phyloP scores from a whole-genome alignment of 768 basidiomycete species.

The Mycena metata region DNA sequence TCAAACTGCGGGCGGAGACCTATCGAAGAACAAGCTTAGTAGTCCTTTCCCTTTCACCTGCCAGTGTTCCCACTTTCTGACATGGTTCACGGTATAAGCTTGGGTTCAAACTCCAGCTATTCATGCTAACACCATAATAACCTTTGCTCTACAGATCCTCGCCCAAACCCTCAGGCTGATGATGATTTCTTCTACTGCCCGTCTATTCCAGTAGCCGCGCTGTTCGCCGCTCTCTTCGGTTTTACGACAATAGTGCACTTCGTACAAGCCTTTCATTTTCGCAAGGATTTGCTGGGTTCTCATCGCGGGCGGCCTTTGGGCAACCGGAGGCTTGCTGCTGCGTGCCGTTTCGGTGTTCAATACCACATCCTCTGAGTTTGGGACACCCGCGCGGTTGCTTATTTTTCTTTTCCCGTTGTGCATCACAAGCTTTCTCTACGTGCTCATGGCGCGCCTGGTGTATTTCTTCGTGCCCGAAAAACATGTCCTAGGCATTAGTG shows the following conservation, averaged over 20 bases:
- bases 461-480: conserved; percentile 42
- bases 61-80: too few relatives aligned
- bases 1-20: too few relatives aligned
- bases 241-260: conserved; percentile 34
- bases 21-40: too few relatives aligned
- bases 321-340: conserved; percentile 37
- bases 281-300: conserved; percentile 44
- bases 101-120: too few relatives aligned
- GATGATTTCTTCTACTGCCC: conserved; percentile 38
- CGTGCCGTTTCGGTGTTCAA: conserved; percentile 32
- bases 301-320: conserved; percentile 41
- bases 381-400: conserved; percentile 36
- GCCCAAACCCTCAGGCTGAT: conserved; percentile 12
- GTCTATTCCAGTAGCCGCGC: conserved; percentile 39
- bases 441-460: conserved; percentile 41
- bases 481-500: conserved; percentile 35
- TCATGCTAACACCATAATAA: too few relatives aligned
- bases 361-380: conserved; percentile 22
- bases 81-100: too few relatives aligned
- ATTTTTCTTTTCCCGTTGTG: conserved; percentile 44
- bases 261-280: conserved; percentile 39
- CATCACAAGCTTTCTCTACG: conserved; percentile 45
- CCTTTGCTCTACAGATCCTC: conserved; percentile 10
- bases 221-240: conserved; percentile 41
- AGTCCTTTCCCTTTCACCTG: too few relatives aligned